A percentile compares a stretch with the other conserved stretches of the same genome.
phyloP scores from a whole-genome alignment of 345 rosid genomes.

The Kandelia obovata region DNA sequence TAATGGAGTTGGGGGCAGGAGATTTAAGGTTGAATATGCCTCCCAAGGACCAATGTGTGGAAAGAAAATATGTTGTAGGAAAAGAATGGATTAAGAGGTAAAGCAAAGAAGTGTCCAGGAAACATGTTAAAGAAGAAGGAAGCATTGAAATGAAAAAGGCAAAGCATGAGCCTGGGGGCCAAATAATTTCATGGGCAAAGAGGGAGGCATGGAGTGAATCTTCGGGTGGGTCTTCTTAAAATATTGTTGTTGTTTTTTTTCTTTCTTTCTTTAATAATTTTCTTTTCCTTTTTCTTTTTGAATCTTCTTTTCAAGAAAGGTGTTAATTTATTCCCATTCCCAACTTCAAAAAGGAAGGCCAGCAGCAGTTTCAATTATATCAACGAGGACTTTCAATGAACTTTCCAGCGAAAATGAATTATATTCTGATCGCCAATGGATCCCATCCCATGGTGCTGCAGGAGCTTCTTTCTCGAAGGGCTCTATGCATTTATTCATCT shows the following conservation, averaged over 20 bases:
- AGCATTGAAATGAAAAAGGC: conserved; percentile 10
- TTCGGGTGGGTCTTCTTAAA: not conserved
- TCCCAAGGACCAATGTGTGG: too few species aligned
- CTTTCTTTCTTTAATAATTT: not conserved
- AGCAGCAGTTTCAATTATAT: not conserved
- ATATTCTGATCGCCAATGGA: too few species aligned
- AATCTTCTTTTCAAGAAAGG: not conserved
- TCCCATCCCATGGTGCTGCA: too few species aligned
- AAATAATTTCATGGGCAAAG: conserved; percentile 9
- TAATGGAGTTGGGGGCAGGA: too few species aligned
- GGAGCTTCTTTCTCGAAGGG: too few species aligned
- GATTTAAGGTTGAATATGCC: too few species aligned
- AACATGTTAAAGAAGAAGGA: not conserved
- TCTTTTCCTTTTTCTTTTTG: too few species aligned
- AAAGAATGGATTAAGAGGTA: conserved; percentile 1
- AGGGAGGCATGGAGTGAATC: not conserved
- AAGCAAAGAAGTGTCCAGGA: not conserved
- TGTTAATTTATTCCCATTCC: not conserved
- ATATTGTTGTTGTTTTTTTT: not conserved
- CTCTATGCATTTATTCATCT: too few species aligned
- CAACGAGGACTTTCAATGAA: conserved; percentile 1
- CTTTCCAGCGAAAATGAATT: too few species aligned
- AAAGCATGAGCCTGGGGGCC: conserved; percentile 1
- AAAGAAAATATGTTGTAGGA: too few species aligned
- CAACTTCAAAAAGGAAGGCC: not conserved